Percentiles rank a stretch among this genome's conserved stretches.
Evolutionary conservation across 495 filamentous ascomycete species (phyloP).

Genomic region (Hypoxylon intermedium): DNA sequence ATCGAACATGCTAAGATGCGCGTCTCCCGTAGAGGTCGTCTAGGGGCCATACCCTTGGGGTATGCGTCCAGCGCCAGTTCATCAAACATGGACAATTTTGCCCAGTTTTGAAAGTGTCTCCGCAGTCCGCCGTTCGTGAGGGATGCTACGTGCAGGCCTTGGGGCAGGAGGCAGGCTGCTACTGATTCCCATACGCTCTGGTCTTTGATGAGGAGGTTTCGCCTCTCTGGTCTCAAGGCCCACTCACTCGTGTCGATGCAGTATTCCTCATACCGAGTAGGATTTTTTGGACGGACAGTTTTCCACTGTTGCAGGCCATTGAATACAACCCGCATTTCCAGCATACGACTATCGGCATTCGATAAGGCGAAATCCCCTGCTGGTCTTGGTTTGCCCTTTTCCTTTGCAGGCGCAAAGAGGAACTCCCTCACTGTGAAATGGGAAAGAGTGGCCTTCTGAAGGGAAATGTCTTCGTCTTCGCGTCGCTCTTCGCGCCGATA

Average conservation of each 20-base stretch:
- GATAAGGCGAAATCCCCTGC: constrained; percentile 31
- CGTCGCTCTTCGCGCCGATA: constrained; percentile 15
- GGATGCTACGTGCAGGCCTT: background rate
- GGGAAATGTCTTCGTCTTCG: constrained; percentile 2
- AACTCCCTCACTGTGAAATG: constrained; percentile 49
- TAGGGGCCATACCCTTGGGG: background rate
- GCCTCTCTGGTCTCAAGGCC: constrained; percentile 7
- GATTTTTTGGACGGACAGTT: background rate
- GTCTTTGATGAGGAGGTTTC: constrained; percentile 15
- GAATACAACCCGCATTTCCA: constrained; percentile 35
- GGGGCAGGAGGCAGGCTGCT: constrained; percentile 11
- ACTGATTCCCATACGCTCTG: constrained; percentile 12
- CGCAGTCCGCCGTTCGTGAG: constrained; percentile 9
- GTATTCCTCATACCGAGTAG: constrained; percentile 35
- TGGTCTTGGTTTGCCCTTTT: constrained; percentile 11
- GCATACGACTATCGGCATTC: constrained; percentile 15
- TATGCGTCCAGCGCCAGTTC: background rate
- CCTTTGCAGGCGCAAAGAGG: constrained; percentile 29
- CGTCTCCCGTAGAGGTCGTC: background rate
- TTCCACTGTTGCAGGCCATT: constrained; percentile 30
- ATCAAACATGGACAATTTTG: constrained; percentile 10
- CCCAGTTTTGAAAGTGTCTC: constrained; percentile 10
- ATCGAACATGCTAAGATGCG: constrained; percentile 22
- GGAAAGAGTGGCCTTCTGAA: constrained; percentile 33
- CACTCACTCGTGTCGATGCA: constrained; percentile 28